phyloP scores from a whole-genome alignment of 768 basidiomycete species.

The Saitozyma sp. region DNA sequence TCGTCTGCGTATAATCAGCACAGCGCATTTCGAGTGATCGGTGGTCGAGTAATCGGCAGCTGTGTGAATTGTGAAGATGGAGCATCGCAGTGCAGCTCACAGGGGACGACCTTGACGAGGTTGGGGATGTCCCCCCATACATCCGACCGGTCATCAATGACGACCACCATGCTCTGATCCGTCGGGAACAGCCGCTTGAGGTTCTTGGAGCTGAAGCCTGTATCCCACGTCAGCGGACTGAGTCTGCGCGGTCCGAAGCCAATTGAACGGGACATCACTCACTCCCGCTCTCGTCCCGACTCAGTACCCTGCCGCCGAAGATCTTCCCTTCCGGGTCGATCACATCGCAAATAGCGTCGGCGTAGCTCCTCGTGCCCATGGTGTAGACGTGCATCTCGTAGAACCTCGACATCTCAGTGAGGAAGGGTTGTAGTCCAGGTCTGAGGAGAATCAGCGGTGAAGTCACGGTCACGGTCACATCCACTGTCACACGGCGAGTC shows the following conservation, averaged over 20 bases:
- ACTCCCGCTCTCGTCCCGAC: conserved; percentile 97
- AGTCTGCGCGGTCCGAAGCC: conserved; percentile 22
- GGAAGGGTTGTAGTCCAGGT: conserved; percentile 80
- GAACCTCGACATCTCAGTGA: conserved; percentile 67
- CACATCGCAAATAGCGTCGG: conserved; percentile 87
- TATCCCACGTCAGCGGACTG: neutral
- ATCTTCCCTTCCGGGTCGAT: conserved; percentile 84
- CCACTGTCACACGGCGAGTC: neutral
- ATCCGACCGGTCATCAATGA: conserved; percentile 97
- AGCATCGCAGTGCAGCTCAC: conserved; percentile 54
- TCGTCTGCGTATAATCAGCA: conserved; percentile 64
- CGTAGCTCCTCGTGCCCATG: conserved; percentile 97
- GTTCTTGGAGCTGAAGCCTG: conserved; percentile 84
- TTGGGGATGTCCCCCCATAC: conserved; percentile 99
- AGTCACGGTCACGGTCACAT: neutral
- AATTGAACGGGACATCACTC: conserved; percentile 51
- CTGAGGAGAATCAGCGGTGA: conserved; percentile 51
- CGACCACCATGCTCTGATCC: conserved; percentile 97
- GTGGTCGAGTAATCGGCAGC: too few species aligned
- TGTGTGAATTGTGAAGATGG: too few species aligned
- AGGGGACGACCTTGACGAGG: conserved; percentile 93
- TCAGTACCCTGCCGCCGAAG: conserved; percentile 84
- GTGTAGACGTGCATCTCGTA: conserved; percentile 99
- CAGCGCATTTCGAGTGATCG: neutral
- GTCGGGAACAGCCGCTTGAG: conserved; percentile 90